Conservation (phyloP, 306 rosid genomes). For the Arachis stenosperma region DNA sequence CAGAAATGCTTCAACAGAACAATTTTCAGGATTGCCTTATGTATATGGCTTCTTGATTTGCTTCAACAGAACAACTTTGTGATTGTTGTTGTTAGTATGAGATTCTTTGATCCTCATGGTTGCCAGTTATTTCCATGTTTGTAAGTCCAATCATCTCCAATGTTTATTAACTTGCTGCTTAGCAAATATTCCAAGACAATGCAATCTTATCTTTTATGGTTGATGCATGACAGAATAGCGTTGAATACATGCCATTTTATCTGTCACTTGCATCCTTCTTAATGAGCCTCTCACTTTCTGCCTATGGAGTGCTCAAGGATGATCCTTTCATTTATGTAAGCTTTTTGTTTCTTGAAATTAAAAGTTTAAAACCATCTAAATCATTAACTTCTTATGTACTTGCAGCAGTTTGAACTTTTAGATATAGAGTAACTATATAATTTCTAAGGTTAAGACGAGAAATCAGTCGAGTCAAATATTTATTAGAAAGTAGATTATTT, state of each 20-base stretch:
- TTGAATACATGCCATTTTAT: conserved; percentile 50
- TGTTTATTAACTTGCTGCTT: not conserved
- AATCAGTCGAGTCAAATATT: too few relatives aligned
- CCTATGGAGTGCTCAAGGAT: conserved; percentile 44
- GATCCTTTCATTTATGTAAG: conserved; percentile 54
- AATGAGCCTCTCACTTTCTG: conserved; percentile 50
- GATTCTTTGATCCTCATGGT: conserved; percentile 22
- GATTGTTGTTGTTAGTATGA: conserved; percentile 34
- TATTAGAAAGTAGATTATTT: too few relatives aligned
- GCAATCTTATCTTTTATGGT: not conserved
- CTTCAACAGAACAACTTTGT: conserved; percentile 7
- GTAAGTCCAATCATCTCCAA: conserved; percentile 41
- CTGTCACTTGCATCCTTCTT: conserved; percentile 55
- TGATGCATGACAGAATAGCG: conserved; percentile 42
- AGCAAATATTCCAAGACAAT: too few relatives aligned
- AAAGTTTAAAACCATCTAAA: not conserved
- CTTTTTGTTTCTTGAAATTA: not conserved
- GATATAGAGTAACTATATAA: too few relatives aligned
- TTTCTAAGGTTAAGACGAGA: too few relatives aligned
- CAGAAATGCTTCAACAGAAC: conserved; percentile 49
- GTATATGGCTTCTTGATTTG: conserved; percentile 48
- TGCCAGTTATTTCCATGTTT: conserved; percentile 48
- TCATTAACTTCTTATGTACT: too few relatives aligned
- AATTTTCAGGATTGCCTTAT: conserved; percentile 53
- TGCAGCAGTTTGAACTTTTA: too few relatives aligned